A percentile compares a stretch with the other conserved stretches of the same genome.
These are phyloP conservation scores for Trifolium subterraneum DNA, from an alignment of 306 rosid species.

Conservation along the genomic window DNA sequence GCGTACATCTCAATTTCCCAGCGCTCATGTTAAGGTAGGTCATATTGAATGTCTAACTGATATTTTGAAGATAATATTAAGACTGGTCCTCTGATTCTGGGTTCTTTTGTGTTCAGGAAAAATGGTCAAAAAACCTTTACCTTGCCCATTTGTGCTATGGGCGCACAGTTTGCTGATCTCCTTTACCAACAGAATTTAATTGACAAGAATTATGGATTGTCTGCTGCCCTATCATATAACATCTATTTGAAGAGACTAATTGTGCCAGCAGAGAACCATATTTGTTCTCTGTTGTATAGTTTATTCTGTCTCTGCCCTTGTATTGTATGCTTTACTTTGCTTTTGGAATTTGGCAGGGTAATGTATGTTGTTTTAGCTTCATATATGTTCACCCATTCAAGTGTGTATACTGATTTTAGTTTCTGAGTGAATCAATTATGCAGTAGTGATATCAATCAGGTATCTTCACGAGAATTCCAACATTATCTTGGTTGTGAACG, in stretches of 20 bases:
- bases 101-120: slow-evolving; percentile 66
- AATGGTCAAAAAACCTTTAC: slow-evolving; percentile 91
- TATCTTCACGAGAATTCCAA: slow-evolving; percentile 1
- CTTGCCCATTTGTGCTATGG: slow-evolving; percentile 90
- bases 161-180: slow-evolving; percentile 77
- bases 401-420: slow-evolving; percentile 19
- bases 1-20: slow-evolving; percentile 95
- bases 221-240: slow-evolving; percentile 13
- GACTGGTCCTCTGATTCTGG: slow-evolving; percentile 2
- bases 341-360: slow-evolving; percentile 40
- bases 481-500: not conserved
- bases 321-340: slow-evolving; percentile 5
- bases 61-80: slow-evolving; percentile 19
- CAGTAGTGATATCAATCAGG: slow-evolving; percentile 1
- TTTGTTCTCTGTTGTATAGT: slow-evolving; percentile 33
- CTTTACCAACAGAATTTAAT: slow-evolving; percentile 28
- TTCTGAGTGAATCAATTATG: not conserved
- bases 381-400: slow-evolving; percentile 5
- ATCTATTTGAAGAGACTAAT: slow-evolving; percentile 28
- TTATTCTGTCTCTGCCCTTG: slow-evolving; percentile 32
- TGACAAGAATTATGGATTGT: slow-evolving; percentile 35
- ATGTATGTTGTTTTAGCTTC: slow-evolving; percentile 27
- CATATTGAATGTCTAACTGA: slow-evolving; percentile 5
- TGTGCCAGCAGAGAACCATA: slow-evolving; percentile 32
- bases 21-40: slow-evolving; percentile 89